Evolutionary conservation across 768 basidiomycete species (phyloP).

Genomic region (Lentinus tigrinus): DNA sequence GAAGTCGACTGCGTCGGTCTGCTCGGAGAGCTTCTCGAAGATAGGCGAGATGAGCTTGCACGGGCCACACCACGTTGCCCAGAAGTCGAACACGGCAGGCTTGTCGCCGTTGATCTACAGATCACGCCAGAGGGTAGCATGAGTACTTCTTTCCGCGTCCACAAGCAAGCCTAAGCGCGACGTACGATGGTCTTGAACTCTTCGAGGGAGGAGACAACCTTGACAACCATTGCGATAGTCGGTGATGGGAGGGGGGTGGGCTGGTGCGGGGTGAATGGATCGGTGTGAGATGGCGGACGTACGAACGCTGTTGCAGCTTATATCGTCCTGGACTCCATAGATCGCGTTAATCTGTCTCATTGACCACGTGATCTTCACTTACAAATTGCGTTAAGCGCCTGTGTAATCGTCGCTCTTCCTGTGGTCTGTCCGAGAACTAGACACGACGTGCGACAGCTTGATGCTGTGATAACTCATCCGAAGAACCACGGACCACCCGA

Average conservation of each 20-base stretch:
- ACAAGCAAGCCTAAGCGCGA: constrained; percentile 1
- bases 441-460: not conserved
- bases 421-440: not conserved
- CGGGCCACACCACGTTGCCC: constrained; percentile 78
- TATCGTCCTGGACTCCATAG: not conserved
- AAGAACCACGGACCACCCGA: not conserved
- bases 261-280: not conserved
- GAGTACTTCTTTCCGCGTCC: not conserved
- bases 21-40: constrained; percentile 54
- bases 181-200: constrained; percentile 41
- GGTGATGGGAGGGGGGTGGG: not conserved
- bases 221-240: constrained; percentile 19
- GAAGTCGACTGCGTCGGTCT: constrained; percentile 45
- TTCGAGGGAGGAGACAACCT: constrained; percentile 14
- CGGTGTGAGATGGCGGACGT: not conserved
- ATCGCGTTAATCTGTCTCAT: constrained; percentile 16
- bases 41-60: constrained; percentile 66
- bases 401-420: constrained; percentile 2
- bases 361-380: constrained; percentile 8
- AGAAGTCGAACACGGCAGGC: constrained; percentile 64
- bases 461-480: not conserved
- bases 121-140: not conserved
- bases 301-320: not conserved
- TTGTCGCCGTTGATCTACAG: constrained; percentile 45
- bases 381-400: constrained; percentile 3